These are phyloP conservation scores for Lichtheimia hyalospora DNA, from an alignment of 371 early-diverging fungal species.

Conservation along the genomic window DNA sequence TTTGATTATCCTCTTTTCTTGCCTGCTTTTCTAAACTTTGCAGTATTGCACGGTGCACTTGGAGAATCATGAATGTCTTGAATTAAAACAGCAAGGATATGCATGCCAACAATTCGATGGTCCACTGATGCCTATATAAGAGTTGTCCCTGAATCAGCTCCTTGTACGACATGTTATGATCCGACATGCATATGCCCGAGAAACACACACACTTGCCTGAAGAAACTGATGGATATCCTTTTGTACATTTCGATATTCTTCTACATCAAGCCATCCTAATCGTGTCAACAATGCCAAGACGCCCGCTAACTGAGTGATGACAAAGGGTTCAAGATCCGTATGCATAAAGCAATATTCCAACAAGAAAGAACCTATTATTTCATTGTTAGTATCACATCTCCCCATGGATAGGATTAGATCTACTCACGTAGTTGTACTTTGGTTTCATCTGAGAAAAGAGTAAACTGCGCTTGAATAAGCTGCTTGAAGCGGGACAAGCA, in stretches of 20 bases:
- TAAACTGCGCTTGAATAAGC: conserved; percentile 71
- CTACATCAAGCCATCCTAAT: conserved; percentile 81
- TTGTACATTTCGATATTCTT: conserved; percentile 65
- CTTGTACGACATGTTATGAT: no score
- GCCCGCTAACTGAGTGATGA: conserved; percentile 65
- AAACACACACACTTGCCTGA: conserved; percentile 39
- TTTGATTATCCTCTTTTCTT: no score
- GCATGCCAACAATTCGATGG: conserved; percentile 65
- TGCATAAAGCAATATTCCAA: conserved; percentile 66
- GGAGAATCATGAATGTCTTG: conserved; percentile 62
- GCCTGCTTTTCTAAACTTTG: conserved; percentile 71
- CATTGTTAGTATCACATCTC: not conserved
- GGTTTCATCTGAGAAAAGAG: conserved; percentile 60
- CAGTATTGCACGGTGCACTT: conserved; percentile 59
- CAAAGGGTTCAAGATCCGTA: conserved; percentile 63
- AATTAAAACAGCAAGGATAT: conserved; percentile 59
- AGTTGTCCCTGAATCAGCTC: not conserved
- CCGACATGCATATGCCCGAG: no score
- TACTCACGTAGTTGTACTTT: conserved; percentile 67
- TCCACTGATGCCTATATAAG: conserved; percentile 51
- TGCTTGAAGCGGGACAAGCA: conserved; percentile 66
- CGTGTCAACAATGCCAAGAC: conserved; percentile 77
- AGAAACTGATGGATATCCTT: conserved; percentile 68
- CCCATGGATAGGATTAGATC: not conserved
- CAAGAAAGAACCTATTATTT: conserved; percentile 56